Percentiles rank a stretch among this genome's conserved stretches.
These are phyloP conservation scores for Penicillium pulvis DNA, from an alignment of 495 filamentous ascomycete species.

Conservation along the genomic window DNA sequence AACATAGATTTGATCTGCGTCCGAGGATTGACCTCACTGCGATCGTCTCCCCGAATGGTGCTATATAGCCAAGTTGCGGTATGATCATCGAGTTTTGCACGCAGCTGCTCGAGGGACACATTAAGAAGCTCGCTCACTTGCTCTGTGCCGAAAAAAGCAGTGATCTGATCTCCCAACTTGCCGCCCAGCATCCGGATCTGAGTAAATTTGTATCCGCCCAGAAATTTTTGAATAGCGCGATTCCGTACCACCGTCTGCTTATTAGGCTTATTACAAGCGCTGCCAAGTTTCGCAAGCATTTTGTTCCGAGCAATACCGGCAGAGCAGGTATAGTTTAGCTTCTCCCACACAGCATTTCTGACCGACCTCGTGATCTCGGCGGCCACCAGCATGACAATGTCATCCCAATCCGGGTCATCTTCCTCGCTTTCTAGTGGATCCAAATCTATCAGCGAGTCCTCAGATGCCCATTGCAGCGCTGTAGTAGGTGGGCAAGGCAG, in stretches of 20 bases:
- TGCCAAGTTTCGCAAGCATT: slow-evolving; percentile 93
- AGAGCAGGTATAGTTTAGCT: slow-evolving; percentile 85
- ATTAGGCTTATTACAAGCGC: slow-evolving; percentile 88
- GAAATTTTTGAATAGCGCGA: slow-evolving; percentile 77
- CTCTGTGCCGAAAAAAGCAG: slow-evolving; percentile 76
- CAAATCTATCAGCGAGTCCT: slow-evolving; percentile 75
- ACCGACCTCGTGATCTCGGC: slow-evolving; percentile 86
- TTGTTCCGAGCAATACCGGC: slow-evolving; percentile 89
- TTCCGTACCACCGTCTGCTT: slow-evolving; percentile 88
- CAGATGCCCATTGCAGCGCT: slow-evolving; percentile 75
- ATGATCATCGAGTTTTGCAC: slow-evolving; percentile 78
- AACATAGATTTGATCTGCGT: slow-evolving; percentile 98
- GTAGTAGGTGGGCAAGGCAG: slow-evolving; percentile 75
- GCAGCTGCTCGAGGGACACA: slow-evolving; percentile 75
- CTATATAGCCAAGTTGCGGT: slow-evolving; percentile 88
- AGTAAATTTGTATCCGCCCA: slow-evolving; percentile 87
- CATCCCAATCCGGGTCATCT: slow-evolving; percentile 93
- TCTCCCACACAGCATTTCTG: slow-evolving; percentile 63
- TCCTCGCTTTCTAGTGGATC: slow-evolving; percentile 71
- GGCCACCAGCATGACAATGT: slow-evolving; percentile 81
- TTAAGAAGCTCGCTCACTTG: slow-evolving; percentile 72
- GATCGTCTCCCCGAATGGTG: slow-evolving; percentile 81
- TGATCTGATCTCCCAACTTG: slow-evolving; percentile 89
- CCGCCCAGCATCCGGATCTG: slow-evolving; percentile 95
- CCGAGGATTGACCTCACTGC: slow-evolving; percentile 84